A percentile compares a stretch with the other conserved stretches of the same genome.
These are phyloP conservation scores for Pseudocercospora eumusae DNA, from an alignment of 2,329 filamentous ascomycete genomes.

Conservation along the genomic window DNA sequence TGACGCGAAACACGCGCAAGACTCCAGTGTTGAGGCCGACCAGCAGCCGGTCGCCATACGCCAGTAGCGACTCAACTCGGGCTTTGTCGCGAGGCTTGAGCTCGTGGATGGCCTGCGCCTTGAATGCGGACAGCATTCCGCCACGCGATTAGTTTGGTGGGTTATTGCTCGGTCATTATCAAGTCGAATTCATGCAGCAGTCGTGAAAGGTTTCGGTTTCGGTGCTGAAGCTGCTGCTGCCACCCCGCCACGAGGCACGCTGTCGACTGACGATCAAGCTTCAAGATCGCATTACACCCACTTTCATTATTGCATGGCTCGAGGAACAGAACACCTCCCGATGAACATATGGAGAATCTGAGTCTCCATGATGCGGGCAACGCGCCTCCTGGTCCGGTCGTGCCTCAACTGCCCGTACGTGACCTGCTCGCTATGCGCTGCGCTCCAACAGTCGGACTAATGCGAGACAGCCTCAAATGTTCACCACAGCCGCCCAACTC, in stretches of 20 bases:
- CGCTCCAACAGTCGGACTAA: neutral
- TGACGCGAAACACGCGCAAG: conserved; percentile 87
- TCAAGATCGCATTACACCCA: neutral
- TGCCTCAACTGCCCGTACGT: conserved; percentile 62
- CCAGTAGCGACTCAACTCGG: conserved; percentile 92
- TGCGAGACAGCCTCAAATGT: conserved; percentile 73
- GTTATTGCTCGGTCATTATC: conserved; percentile 17
- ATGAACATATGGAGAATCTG: conserved; percentile 39
- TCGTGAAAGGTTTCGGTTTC: neutral
- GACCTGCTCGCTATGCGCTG: neutral
- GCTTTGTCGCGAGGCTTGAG: conserved; percentile 93
- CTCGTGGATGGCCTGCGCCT: conserved; percentile 94
- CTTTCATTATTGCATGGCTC: conserved; percentile 17
- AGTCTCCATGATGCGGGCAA: conserved; percentile 38
- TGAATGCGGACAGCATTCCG: conserved; percentile 84
- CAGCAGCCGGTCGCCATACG: conserved; percentile 87
- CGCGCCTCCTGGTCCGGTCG: conserved; percentile 32
- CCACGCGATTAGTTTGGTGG: neutral
- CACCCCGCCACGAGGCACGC: conserved; percentile 5
- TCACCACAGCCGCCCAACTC: conserved; percentile 93
- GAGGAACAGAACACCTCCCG: conserved; percentile 12
- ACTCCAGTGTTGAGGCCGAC: conserved; percentile 89
- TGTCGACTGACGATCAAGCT: neutral
- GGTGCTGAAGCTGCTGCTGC: neutral
- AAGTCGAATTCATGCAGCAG: neutral